Evolutionary conservation across 2,329 filamentous ascomycete species (phyloP).

Genomic region (Exophiala mesophila): DNA sequence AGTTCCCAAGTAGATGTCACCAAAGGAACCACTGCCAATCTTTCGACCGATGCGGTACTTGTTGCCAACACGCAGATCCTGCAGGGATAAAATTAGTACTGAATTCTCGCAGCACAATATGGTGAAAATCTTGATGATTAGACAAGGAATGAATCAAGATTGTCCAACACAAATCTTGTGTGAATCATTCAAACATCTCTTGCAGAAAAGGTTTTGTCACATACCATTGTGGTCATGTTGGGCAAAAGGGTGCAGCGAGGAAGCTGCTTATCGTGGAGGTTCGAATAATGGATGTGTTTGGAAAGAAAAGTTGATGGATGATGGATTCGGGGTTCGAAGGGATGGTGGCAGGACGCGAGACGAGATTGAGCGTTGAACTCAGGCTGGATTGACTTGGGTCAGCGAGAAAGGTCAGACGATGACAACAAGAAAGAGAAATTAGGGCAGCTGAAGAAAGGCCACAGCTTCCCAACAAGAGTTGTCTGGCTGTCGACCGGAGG

Average conservation of each 20-base stretch:
- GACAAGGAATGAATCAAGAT: too few relatives aligned
- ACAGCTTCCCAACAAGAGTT: neutral
- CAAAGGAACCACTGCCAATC: slow-evolving; percentile 95
- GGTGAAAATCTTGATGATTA: too few relatives aligned
- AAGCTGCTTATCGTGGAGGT: slow-evolving; percentile 9
- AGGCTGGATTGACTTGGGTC: slow-evolving; percentile 23
- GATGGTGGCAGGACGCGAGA: slow-evolving; percentile 5
- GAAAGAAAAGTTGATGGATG: slow-evolving; percentile 3
- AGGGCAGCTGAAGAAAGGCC: neutral
- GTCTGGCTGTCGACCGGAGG: neutral
- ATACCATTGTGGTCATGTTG: slow-evolving; percentile 62
- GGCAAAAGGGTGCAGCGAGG: slow-evolving; percentile 15
- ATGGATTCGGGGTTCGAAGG: slow-evolving; percentile 4
- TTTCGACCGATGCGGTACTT: slow-evolving; percentile 99
- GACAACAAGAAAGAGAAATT: neutral
- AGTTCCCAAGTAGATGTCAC: slow-evolving; percentile 97
- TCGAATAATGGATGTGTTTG: neutral
- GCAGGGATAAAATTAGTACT: slow-evolving; percentile 15
- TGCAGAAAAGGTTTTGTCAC: too few relatives aligned
- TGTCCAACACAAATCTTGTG: too few relatives aligned
- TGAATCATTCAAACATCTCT: too few relatives aligned
- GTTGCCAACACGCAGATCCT: slow-evolving; percentile 99
- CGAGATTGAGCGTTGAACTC: slow-evolving; percentile 16
- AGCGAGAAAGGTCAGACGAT: slow-evolving; percentile 4
- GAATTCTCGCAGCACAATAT: too few relatives aligned